Conservation (phyloP, 2,329 filamentous ascomycete species). For the Cladosporium austrohemisphaericum region DNA sequence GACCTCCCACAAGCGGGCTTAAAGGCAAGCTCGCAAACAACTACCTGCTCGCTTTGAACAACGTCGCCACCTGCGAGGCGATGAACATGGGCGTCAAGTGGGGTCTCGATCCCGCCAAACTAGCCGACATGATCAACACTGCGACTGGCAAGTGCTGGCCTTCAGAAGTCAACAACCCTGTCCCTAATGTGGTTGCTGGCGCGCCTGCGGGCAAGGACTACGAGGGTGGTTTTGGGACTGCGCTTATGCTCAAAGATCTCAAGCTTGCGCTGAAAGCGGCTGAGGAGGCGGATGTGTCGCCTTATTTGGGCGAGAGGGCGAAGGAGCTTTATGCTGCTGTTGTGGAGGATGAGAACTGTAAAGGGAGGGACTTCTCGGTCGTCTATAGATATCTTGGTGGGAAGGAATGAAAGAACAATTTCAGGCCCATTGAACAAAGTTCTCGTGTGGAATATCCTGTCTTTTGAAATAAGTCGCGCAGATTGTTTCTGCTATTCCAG, state of each 20-base stretch:
- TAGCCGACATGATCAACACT: slow-evolving; percentile 85
- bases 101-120: slow-evolving; percentile 60
- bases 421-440: no score
- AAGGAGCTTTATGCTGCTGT: slow-evolving; percentile 45
- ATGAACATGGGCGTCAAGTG: slow-evolving; percentile 63
- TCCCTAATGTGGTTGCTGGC: slow-evolving; percentile 73
- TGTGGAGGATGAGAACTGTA: slow-evolving; percentile 41
- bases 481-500: no score
- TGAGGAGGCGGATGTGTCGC: slow-evolving; percentile 42
- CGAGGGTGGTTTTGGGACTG: slow-evolving; percentile 49
- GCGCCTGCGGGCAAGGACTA: slow-evolving; percentile 74
- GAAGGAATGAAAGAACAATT: slow-evolving; percentile 39
- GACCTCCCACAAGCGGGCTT: slow-evolving; percentile 76
- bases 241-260: slow-evolving; percentile 49
- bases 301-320: slow-evolving; percentile 44
- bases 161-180: slow-evolving; percentile 91
- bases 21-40: slow-evolving; percentile 96
- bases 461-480: no score
- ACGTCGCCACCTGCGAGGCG: slow-evolving; percentile 67
- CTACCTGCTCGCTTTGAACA: slow-evolving; percentile 90
- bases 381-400: slow-evolving; percentile 49
- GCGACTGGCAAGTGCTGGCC: slow-evolving; percentile 97
- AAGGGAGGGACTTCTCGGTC: slow-evolving; percentile 49
- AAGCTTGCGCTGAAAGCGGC: slow-evolving; percentile 47
- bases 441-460: no score